Evolutionary conservation across 768 basidiomycete genomes (phyloP).

Genomic region (Boletellus ananas): DNA sequence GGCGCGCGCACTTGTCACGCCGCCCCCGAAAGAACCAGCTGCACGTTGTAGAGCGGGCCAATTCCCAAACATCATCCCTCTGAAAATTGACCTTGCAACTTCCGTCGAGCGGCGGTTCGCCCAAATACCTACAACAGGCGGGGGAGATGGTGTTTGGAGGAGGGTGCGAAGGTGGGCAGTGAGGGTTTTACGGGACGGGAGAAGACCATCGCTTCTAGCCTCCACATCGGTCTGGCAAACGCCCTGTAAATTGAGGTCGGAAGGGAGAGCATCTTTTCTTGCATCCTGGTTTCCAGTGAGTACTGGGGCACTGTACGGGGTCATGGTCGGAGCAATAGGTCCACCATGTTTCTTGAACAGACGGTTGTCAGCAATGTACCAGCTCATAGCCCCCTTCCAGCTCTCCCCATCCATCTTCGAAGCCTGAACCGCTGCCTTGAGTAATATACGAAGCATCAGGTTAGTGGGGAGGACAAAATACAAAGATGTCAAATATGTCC

Average conservation of each 20-base stretch:
- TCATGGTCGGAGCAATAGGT: conserved; percentile 13
- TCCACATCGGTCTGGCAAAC: background rate
- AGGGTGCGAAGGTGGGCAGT: conserved; percentile 9
- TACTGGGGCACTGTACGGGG: background rate
- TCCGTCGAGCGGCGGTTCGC: conserved; percentile 41
- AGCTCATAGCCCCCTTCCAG: conserved; percentile 43
- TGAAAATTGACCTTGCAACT: conserved; percentile 51
- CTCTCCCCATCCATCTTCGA: conserved; percentile 49
- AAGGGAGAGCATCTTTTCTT: background rate
- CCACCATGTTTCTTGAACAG: conserved; percentile 16
- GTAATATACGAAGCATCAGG: conserved; percentile 53
- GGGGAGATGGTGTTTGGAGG: conserved; percentile 22
- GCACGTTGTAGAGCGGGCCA: conserved; percentile 41
- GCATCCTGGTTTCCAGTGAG: background rate
- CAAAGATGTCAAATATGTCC: conserved; percentile 59
- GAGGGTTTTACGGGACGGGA: conserved; percentile 8
- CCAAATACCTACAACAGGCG: conserved; percentile 43
- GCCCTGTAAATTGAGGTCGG: background rate
- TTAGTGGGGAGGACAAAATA: conserved; percentile 57
- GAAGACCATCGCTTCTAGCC: background rate
- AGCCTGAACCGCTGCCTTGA: conserved; percentile 57
- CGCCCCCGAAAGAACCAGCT: conserved; percentile 37
- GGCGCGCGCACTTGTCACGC: conserved; percentile 14
- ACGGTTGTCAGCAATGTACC: conserved; percentile 21
- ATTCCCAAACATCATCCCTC: conserved; percentile 53